phyloP scores from a whole-genome alignment of 148 eudicot species.

The Rhododendron molle region DNA sequence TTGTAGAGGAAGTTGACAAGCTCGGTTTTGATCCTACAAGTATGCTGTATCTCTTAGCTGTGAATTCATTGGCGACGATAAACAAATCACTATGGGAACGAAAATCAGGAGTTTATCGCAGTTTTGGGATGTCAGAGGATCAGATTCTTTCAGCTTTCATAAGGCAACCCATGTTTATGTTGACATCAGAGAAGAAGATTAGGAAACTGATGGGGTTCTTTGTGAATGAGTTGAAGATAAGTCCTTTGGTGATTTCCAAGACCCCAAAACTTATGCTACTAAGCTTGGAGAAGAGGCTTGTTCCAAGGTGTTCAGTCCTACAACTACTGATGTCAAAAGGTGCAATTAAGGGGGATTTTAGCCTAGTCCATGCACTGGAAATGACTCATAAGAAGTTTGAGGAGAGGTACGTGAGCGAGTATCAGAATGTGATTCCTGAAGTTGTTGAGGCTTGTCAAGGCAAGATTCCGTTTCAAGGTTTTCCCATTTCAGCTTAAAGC shows the following conservation, averaged over 20 bases:
- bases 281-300: conserved; percentile 25
- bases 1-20: conserved; percentile 2
- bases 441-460: conserved; percentile 10
- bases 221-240: conserved; percentile 18
- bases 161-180: conserved; percentile 12
- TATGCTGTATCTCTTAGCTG: not conserved
- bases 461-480: conserved; percentile 8
- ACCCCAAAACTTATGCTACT: not conserved
- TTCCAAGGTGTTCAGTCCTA: conserved; percentile 21
- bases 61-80: not conserved
- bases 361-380: not conserved
- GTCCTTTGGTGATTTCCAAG: conserved; percentile 5
- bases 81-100: conserved; percentile 13
- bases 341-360: not conserved
- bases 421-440: conserved; percentile 9
- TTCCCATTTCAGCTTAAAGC: not conserved
- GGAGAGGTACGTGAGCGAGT: not conserved
- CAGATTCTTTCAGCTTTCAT: conserved; percentile 14
- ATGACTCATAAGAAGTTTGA: conserved; percentile 1
- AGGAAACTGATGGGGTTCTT: conserved; percentile 13
- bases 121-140: conserved; percentile 22
- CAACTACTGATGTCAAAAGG: conserved; percentile 16
- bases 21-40: conserved; percentile 16
- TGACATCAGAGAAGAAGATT: conserved; percentile 13
- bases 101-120: conserved; percentile 3